Base-by-base conservation (phyloP, 169 alveolate genomes). In the Plasmodium billcollinsi region DNA sequence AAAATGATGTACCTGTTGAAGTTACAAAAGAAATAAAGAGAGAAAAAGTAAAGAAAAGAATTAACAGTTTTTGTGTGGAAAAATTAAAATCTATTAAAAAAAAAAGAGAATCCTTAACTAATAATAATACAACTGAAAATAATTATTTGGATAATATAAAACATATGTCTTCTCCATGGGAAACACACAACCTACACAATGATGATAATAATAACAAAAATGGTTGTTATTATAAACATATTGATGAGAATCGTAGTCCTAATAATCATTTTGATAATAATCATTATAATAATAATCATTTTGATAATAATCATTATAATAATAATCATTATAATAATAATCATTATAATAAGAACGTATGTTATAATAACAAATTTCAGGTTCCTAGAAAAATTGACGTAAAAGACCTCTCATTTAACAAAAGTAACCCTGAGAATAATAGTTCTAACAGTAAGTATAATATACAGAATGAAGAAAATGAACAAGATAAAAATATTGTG, bases 361-460 rank as follows among this genome's bases (percentile, higher is more conserved):
- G 45, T 33, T 8, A 33, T 33, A 33, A 78, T 78, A 78, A 63
- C 14, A 66, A 52, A 24, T 78, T 66, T 66, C 78, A 78, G 67
- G 50, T 65, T 1, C 89, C 89, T 14, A 63, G 89, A 45, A 33
- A 71, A 71, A 66, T 78, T n/a, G 45, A 33, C 0, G 4, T 33
- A 4, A 33, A 33, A 8, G 45, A 33, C 45, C 8, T 5, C 0
- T 33, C 45, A 33, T 4, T 33, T 33, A 33, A 33, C 4, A 33
- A 33, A 33, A 33, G 45, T 5, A 33, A 33, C 7, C 8, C 4
- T 33, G 45, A 0, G 1, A 4, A 4, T 33, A 33, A 33, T 33
- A 33, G 7, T 33, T 33, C 4, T 33, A 33, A 33, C 7, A 33
- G 45, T 33, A 2, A 3, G 6, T 33, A 33, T 33, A 33, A 33